Evolutionary conservation across 2,329 filamentous ascomycete genomes (phyloP).

Genomic region (Cladophialophora yegresii): DNA sequence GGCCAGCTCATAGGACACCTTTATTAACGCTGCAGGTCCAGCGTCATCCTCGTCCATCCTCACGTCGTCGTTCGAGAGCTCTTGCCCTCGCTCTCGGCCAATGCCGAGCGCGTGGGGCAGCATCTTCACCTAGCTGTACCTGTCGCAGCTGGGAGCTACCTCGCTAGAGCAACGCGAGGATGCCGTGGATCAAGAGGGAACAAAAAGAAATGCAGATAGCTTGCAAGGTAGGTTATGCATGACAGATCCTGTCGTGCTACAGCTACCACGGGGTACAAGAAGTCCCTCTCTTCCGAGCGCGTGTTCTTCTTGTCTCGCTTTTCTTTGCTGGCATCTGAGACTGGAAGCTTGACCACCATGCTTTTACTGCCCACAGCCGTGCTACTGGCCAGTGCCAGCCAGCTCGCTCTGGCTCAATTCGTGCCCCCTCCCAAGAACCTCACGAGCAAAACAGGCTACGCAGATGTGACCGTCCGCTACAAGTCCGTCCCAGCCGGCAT

Average conservation of each 20-base stretch:
- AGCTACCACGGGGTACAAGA: neutral
- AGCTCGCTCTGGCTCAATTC: conserved; percentile 40
- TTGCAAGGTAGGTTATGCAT: neutral
- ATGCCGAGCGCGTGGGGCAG: conserved; percentile 9
- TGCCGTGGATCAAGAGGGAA: conserved; percentile 7
- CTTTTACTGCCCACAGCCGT: conserved; percentile 21
- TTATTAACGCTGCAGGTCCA: neutral
- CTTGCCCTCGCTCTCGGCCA: conserved; percentile 8
- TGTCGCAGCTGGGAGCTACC: conserved; percentile 2
- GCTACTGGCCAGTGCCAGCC: conserved; percentile 24
- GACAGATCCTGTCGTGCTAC: neutral
- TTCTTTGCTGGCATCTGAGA: neutral
- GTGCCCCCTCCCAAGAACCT: conserved; percentile 44
- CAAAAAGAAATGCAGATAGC: conserved; percentile 3
- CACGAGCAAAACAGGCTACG: conserved; percentile 42
- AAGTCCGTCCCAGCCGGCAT: conserved; percentile 53
- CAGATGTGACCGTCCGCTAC: conserved; percentile 50
- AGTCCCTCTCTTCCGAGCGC: neutral
- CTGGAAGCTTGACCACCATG: conserved; percentile 11
- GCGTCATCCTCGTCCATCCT: conserved; percentile 1
- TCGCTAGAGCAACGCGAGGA: conserved; percentile 1
- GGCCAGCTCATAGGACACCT: neutral
- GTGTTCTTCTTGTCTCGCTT: neutral
- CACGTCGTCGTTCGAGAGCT: neutral
- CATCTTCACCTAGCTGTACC: conserved; percentile 9